Percentiles rank a stretch among this genome's conserved stretches.
Evolutionary conservation across 192 early-diverging fungal species (phyloP).

Genomic region (Coemansia sp.): DNA sequence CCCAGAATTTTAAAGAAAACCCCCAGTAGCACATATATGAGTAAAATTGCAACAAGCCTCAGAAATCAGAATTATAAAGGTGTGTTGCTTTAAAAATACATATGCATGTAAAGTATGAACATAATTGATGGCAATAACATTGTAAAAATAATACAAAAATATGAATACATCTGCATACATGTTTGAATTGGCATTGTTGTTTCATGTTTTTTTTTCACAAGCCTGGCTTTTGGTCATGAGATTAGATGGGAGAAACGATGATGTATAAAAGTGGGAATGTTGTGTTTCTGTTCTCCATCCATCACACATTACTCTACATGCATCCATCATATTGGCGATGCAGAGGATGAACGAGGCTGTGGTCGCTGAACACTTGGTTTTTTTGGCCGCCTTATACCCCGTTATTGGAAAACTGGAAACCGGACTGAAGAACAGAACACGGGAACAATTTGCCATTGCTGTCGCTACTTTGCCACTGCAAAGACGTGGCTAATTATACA

Average conservation of each 20-base stretch:
- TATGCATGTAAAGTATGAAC: not conserved
- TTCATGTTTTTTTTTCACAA: not conserved
- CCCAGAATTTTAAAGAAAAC: not conserved
- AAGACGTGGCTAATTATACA: too few relatives aligned
- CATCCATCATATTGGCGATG: not conserved
- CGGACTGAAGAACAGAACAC: too few relatives aligned
- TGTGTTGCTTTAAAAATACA: not conserved
- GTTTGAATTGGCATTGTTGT: not conserved
- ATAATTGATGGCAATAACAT: not conserved
- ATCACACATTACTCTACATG: not conserved
- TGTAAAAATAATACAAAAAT: constrained; percentile 1
- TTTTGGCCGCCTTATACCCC: too few relatives aligned
- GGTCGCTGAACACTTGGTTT: too few relatives aligned
- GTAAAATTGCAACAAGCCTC: not conserved
- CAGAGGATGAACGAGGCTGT: too few relatives aligned
- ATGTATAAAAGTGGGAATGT: not conserved
- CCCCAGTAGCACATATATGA: not conserved
- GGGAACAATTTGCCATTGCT: too few relatives aligned
- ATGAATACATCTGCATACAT: not conserved
- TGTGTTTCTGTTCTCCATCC: not conserved
- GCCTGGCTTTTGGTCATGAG: constrained; percentile 1
- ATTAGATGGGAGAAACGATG: not conserved
- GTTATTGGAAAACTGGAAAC: too few relatives aligned
- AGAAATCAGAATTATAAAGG: not conserved
- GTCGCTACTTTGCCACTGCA: too few relatives aligned